These are phyloP conservation scores for Euphrasia arctica DNA, from an alignment of 305 asterid genomes.

Conservation along the genomic window DNA sequence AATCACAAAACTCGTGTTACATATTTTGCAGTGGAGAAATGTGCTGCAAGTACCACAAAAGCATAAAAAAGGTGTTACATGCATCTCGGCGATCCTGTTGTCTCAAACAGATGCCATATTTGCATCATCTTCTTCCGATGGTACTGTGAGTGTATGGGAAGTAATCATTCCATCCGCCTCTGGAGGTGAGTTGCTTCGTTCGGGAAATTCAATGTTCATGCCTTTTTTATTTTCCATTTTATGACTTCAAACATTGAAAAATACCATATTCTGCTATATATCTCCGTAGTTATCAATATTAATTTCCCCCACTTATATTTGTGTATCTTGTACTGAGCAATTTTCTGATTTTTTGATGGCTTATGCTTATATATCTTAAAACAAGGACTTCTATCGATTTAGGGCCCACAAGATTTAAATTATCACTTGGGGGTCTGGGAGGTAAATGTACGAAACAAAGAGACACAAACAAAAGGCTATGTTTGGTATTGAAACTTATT, in stretches of 20 bases:
- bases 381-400: too few relatives aligned
- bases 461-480: too few relatives aligned
- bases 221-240: too few relatives aligned
- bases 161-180: slow-evolving; percentile 48
- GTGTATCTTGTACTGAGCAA: too few relatives aligned
- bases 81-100: slow-evolving; percentile 68
- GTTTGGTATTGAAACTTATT: too few relatives aligned
- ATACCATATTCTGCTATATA: background rate
- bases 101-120: slow-evolving; percentile 58
- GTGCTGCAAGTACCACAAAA: slow-evolving; percentile 66
- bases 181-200: slow-evolving; percentile 49
- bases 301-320: background rate
- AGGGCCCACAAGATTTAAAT: too few relatives aligned
- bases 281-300: background rate
- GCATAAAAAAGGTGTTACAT: slow-evolving; percentile 86
- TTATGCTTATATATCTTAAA: background rate
- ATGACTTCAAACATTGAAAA: too few relatives aligned
- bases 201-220: background rate
- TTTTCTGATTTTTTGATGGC: background rate
- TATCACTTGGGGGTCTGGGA: too few relatives aligned
- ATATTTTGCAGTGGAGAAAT: slow-evolving; percentile 69
- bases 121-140: slow-evolving; percentile 92
- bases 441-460: too few relatives aligned
- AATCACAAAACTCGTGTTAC: too few relatives aligned
- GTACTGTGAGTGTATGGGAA: slow-evolving; percentile 72